Conservation (phyloP, 306 rosid genomes). For the Lathyrus aphaca region DNA sequence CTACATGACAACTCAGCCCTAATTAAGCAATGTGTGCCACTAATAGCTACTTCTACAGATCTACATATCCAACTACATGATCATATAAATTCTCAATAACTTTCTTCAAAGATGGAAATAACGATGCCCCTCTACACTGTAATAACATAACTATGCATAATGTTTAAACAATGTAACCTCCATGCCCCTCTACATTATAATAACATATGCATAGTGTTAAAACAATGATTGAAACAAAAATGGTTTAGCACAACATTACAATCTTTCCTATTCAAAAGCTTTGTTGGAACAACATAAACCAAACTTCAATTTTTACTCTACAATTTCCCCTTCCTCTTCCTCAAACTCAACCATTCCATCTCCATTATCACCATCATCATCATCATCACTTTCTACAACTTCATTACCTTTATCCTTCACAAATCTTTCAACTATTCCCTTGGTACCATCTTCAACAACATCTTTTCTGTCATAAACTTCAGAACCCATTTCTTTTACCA, state of each 20-base stretch:
- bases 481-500: conserved; percentile 46
- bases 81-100: not conserved
- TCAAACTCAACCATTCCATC: conserved; percentile 42
- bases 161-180: not conserved
- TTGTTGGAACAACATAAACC: conserved; percentile 6
- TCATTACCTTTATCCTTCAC: conserved; percentile 13
- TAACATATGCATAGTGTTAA: not conserved
- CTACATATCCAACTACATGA: not conserved
- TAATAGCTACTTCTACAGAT: not conserved
- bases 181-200: conserved; percentile 8
- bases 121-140: no score
- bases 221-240: conserved; percentile 1
- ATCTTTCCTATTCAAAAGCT: conserved; percentile 25
- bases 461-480: conserved; percentile 35
- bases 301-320: conserved; percentile 44
- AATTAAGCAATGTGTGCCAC: not conserved
- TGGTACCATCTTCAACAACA: conserved; percentile 24
- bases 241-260: conserved; percentile 5
- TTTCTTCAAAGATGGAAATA: not conserved
- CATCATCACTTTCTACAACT: conserved; percentile 16
- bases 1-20: no score
- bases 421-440: conserved; percentile 26
- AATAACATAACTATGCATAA: no score
- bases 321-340: conserved; percentile 85
- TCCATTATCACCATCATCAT: conserved; percentile 30